Evolutionary conservation across 768 basidiomycete species (phyloP).

Genomic region (Cystobasidium onofrii): DNA sequence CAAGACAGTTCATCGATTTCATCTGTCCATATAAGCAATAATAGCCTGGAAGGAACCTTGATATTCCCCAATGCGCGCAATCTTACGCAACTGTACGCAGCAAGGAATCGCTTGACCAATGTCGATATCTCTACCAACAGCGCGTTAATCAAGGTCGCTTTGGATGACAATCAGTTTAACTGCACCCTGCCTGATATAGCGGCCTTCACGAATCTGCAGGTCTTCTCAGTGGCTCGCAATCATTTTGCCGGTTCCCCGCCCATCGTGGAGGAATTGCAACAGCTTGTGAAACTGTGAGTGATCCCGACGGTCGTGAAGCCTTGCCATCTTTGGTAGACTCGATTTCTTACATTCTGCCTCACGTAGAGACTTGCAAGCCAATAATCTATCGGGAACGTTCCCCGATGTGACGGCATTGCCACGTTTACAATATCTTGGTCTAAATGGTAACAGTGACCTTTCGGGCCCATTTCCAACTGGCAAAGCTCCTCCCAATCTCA

Average conservation of each 20-base stretch:
- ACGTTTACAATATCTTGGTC: not conserved
- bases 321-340: too few relatives aligned
- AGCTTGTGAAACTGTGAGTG: constrained; percentile 35
- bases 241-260: constrained; percentile 21
- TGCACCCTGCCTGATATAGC: constrained; percentile 27
- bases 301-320: not conserved
- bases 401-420: constrained; percentile 17
- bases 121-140: constrained; percentile 20
- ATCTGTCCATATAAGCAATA: constrained; percentile 34
- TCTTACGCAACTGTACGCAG: constrained; percentile 27
- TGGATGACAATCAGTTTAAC: constrained; percentile 34
- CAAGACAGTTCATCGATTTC: constrained; percentile 10
- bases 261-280: not conserved
- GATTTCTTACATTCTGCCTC: too few relatives aligned
- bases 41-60: constrained; percentile 31
- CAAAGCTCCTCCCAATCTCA: constrained; percentile 5
- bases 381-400: constrained; percentile 10
- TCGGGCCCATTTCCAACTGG: constrained; percentile 16
- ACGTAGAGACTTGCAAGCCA: constrained; percentile 24
- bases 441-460: constrained; percentile 11
- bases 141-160: constrained; percentile 26
- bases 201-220: not conserved
- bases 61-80: constrained; percentile 31
- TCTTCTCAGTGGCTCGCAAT: constrained; percentile 32
- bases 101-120: constrained; percentile 33